These are phyloP conservation scores for Miamiensis avidus DNA, from an alignment of 169 alveolate genomes.

Conservation along the genomic window DNA sequence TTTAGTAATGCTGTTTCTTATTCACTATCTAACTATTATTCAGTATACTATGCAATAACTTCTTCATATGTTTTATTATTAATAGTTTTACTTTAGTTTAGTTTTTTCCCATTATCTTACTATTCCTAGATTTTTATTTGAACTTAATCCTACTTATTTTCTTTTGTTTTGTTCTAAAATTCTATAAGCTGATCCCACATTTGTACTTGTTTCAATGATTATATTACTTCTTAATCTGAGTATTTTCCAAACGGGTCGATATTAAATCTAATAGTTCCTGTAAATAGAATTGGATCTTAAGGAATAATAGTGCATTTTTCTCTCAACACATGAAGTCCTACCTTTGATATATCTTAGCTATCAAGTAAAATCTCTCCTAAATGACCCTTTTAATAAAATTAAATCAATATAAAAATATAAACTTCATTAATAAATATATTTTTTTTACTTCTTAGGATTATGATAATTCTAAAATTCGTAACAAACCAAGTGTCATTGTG, in stretches of 20 bases:
- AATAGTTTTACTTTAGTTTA: not conserved
- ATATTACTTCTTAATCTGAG: slow-evolving; percentile 44
- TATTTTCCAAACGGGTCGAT: slow-evolving; percentile 71
- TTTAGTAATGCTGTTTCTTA: slow-evolving; percentile 21
- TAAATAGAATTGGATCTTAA: slow-evolving; percentile 78
- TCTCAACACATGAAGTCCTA: slow-evolving; percentile 62
- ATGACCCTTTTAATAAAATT: slow-evolving; percentile 1
- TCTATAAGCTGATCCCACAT: slow-evolving; percentile 6
- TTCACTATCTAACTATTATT: slow-evolving; percentile 33
- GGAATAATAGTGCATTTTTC: slow-evolving; percentile 78
- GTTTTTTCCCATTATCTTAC: slow-evolving; percentile 10
- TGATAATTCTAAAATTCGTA: slow-evolving; percentile 41
- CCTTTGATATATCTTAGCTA: slow-evolving; percentile 47
- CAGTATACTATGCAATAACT: slow-evolving; percentile 4
- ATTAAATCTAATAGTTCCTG: slow-evolving; percentile 75
- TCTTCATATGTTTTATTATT: slow-evolving; percentile 24
- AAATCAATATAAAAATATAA: not conserved
- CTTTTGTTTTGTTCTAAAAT: too few relatives aligned
- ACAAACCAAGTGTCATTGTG: slow-evolving; percentile 55
- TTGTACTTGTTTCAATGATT: slow-evolving; percentile 7
- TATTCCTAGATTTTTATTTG: not conserved
- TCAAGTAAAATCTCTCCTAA: slow-evolving; percentile 43
- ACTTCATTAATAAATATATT: too few relatives aligned
- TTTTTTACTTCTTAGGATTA: too few relatives aligned
- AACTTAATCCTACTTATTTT: not conserved